Evolutionary conservation across 257 asterid genomes (phyloP), one percentile per base, ranked within the genome.

Genomic region (Hygrophila difformis): DNA sequence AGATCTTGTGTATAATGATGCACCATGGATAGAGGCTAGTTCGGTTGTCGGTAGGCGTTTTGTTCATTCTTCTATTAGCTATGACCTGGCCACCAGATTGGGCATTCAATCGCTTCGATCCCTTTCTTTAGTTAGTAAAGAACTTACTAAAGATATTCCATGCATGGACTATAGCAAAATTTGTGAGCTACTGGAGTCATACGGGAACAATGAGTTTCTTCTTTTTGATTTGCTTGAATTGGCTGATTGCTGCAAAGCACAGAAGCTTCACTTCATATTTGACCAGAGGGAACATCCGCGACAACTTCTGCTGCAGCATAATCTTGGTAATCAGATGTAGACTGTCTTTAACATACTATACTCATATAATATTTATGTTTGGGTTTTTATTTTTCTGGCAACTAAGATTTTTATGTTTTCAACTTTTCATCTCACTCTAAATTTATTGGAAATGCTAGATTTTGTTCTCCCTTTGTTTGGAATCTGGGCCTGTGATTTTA

Each of bases 161-260:
- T 88, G 97, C 74, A 88, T 88, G 97, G 93, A 81, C 55, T 81
- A 84, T 70, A 54, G 64, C 67, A 88, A 70, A 74, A 75, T 88
- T 62, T 49, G 65, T 42, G 97, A 88, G 70, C 77, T 88, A 43
- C 66, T 79, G 51, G 84, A 73, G 62, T 62, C 76, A 64, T 77
- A 84, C 56, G 97, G 94, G 8, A 64, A 51, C 61, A 31, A 23
- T 24, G 97, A 78, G 55, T 88, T 88, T 66, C 87, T 88, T 63
- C 78, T 84, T 59, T 84, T 76, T 64, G 97, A 88, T 60, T 78
- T 88, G 54, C 93, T 88, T 34, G 97, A 84, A 74, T 64, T 88
- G 79, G 95, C 95, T 40, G 97, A 88, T 70, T 81, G 97, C 75
- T 84, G 95, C 87, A 84, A 79, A 75, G 82, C 94, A 15, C 71